Base-by-base conservation (phyloP, 768 basidiomycete genomes). In the Phlebiopsis gigantea region DNA sequence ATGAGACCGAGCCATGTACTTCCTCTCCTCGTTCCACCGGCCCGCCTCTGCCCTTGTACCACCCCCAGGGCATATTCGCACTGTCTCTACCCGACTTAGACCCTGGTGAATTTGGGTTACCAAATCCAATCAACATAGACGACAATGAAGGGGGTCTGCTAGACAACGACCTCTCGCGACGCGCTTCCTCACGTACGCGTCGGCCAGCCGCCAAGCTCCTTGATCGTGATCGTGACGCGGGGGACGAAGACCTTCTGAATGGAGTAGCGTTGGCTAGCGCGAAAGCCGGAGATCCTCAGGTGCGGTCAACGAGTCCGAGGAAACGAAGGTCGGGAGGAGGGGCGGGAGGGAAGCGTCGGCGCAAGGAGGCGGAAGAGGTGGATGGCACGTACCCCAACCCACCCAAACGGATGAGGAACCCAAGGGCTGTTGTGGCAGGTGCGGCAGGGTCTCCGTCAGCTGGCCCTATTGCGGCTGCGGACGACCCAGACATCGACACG, bases 51-150 rank as follows among this genome's bases (percentile, higher is more conserved):
- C 84, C 87, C 21, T 69, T 88, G 45, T 88, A 88, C 64, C 87
- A 88, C 65, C 87, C 87, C 25, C 71, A 82, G 29, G 85, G 85
- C 2, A 67, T 69, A 9, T 74, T 88, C 39, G 85, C 86, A 39
- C 75, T 80, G 64, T 87, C 86, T 6, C 76, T 86, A 54, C 85
- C 85, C 3, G 80, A 80, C 55, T 77, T 88, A 47, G 81, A 85
- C 65, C 80, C 85, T 7, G 69, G 74, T 17, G 64, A 69, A 29
- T 79, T 83, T 65, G 85, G 85, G 53, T 74, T 85, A 51, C 80
- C 81, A 45, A 70, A 74, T 50, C 77, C 76, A 34, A 60, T 67
- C 48, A 63, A 65, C 24, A 59, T 77, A 61, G 72, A 74, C 53
- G 66, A 66, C 56, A 12, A 59, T 19, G 64, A 61, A 21, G 56